phyloP scores from a whole-genome alignment of 2,329 filamentous ascomycete genomes.

The Aspergillus pseudoterreus region DNA sequence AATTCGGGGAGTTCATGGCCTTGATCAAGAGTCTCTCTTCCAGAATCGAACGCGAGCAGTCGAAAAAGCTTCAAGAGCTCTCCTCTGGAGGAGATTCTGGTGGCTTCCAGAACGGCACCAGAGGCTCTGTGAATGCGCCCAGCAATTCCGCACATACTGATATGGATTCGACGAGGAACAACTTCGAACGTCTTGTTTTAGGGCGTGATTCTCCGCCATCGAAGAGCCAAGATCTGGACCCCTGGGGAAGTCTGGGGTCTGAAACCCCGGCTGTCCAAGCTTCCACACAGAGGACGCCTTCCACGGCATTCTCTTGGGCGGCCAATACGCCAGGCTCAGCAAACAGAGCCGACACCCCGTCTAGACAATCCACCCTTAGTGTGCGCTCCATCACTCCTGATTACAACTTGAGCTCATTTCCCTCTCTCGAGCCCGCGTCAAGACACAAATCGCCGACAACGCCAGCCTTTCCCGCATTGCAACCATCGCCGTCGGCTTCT shows the following conservation, averaged over 20 bases:
- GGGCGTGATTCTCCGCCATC: constrained; percentile 53
- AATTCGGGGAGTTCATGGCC: constrained; percentile 87
- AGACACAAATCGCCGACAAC: constrained; percentile 28
- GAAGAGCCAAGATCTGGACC: constrained; percentile 27
- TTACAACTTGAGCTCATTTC: constrained; percentile 45
- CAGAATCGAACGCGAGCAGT: constrained; percentile 84
- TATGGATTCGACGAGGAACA: constrained; percentile 58
- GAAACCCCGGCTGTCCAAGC: constrained; percentile 26
- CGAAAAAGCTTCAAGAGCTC: constrained; percentile 81
- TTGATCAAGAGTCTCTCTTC: constrained; percentile 77
- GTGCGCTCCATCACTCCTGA: constrained; percentile 52
- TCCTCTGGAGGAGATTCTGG: constrained; percentile 55
- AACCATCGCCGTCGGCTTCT: constrained; percentile 26
- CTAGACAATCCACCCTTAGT: constrained; percentile 20
- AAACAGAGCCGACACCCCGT: constrained; percentile 16
- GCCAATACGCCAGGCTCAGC: constrained; percentile 22
- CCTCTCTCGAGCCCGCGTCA: constrained; percentile 42
- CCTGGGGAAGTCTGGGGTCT: constrained; percentile 31
- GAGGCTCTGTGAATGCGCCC: constrained; percentile 23
- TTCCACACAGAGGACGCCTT: constrained; percentile 17
- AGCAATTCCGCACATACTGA: constrained; percentile 40
- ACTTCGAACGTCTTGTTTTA: constrained; percentile 88
- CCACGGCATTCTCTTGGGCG: constrained; percentile 43
- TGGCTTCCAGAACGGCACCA: constrained; percentile 35
- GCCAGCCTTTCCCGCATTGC: constrained; percentile 24